These are phyloP conservation scores for Abortiporus biennis DNA, from an alignment of 1,284 basidiomycete genomes.

Conservation along the genomic window DNA sequence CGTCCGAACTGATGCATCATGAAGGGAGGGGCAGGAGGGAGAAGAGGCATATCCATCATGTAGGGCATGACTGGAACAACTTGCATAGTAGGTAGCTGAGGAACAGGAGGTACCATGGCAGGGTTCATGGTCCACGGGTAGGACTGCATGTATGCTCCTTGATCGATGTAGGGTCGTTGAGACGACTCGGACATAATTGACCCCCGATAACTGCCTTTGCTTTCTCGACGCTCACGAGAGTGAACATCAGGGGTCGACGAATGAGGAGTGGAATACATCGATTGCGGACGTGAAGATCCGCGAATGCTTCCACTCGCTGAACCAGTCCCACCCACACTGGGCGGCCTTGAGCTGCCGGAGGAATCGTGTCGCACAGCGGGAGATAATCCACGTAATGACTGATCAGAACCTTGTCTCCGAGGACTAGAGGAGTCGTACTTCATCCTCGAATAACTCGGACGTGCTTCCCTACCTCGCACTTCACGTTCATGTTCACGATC, in stretches of 20 bases:
- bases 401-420: constrained; percentile 40
- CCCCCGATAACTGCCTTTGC: constrained; percentile 31
- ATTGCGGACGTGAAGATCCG: constrained; percentile 42
- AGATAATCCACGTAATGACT: constrained; percentile 7
- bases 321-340: constrained; percentile 36
- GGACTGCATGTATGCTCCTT: constrained; percentile 13
- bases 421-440: constrained; percentile 23
- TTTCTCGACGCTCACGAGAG: constrained; percentile 26
- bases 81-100: constrained; percentile 24
- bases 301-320: constrained; percentile 14
- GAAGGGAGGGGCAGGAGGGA: constrained; percentile 71
- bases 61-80: constrained; percentile 27
- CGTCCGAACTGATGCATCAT: constrained; percentile 53
- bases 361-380: constrained; percentile 31
- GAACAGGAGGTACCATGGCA: constrained; percentile 22
- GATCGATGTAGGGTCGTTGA: constrained; percentile 12
- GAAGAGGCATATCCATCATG: constrained; percentile 51
- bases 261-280: constrained; percentile 35
- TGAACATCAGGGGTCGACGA: constrained; percentile 55
- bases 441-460: constrained; percentile 14
- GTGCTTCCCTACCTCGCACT: constrained; percentile 25
- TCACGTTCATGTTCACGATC: constrained; percentile 36
- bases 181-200: constrained; percentile 33
- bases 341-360: constrained; percentile 43
- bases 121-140: constrained; percentile 21